Conservation (phyloP, 2,329 filamentous ascomycete species). For the Alternaria burnsii region DNA sequence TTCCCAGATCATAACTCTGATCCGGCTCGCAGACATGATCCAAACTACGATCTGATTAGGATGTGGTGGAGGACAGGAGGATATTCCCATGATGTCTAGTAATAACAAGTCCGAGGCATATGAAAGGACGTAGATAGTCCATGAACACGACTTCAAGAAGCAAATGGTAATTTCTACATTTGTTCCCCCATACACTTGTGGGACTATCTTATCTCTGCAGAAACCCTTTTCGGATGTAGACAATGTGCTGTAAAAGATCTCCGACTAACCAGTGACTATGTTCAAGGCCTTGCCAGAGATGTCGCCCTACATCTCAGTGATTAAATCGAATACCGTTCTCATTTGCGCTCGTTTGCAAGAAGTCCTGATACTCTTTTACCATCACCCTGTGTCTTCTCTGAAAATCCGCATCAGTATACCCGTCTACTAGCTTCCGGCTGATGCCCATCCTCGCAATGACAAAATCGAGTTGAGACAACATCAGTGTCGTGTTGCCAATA, state of each 20-base stretch:
- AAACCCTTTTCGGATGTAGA: neutral
- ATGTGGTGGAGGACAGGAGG: neutral
- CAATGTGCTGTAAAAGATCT: neutral
- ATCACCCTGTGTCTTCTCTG: neutral
- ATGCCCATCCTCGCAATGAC: neutral
- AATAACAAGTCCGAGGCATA: neutral
- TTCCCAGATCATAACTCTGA: neutral
- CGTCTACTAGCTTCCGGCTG: neutral
- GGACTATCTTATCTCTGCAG: neutral
- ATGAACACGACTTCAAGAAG: neutral
- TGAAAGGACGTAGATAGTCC: neutral
- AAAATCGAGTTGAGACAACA: neutral
- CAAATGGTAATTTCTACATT: neutral
- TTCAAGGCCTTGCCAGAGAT: neutral
- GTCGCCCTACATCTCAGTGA: neutral
- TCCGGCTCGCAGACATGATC: neutral
- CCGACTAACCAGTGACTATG: neutral
- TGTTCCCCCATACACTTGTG: neutral
- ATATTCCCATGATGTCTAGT: neutral
- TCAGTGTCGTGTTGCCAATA: neutral
- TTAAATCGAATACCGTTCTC: neutral
- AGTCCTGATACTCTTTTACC: neutral
- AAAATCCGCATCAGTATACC: neutral
- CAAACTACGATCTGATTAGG: neutral
- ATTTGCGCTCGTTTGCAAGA: neutral